Conservation (phyloP, 2,329 filamentous ascomycete genomes). For the Penicillium glabrum region DNA sequence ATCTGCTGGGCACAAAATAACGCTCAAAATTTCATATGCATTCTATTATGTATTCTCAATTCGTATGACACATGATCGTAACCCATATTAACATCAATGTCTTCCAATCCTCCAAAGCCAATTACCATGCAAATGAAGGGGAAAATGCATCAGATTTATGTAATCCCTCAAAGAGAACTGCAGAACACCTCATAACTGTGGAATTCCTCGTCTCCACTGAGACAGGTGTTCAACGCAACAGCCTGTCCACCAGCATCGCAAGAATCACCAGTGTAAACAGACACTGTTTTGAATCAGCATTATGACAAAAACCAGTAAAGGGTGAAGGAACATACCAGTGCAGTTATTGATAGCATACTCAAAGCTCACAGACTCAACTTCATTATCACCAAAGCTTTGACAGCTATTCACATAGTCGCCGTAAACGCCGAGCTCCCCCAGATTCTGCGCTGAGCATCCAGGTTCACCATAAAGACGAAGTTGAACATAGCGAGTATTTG, state of each 20-base stretch:
- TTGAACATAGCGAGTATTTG: slow-evolving; percentile 14
- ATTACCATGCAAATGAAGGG: not conserved
- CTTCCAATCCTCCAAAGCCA: not conserved
- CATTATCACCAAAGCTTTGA: slow-evolving; percentile 5
- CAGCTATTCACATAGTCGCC: slow-evolving; percentile 14
- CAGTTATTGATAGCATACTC: slow-evolving; percentile 12
- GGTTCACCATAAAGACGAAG: slow-evolving; percentile 17
- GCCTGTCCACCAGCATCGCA: slow-evolving; percentile 6
- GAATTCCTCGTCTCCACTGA: slow-evolving; percentile 4
- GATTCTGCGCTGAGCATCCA: slow-evolving; percentile 12
- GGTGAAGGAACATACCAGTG: slow-evolving; percentile 4
- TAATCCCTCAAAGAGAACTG: not conserved
- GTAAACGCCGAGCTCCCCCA: slow-evolving; percentile 19
- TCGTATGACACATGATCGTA: not conserved
- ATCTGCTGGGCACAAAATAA: too few species aligned
- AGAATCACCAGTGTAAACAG: slow-evolving; percentile 7
- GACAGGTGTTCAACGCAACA: slow-evolving; percentile 1
- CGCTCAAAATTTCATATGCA: not conserved
- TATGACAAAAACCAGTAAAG: not conserved
- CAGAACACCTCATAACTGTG: slow-evolving; percentile 11
- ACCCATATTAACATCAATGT: not conserved
- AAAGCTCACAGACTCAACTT: slow-evolving; percentile 13
- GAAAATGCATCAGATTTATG: not conserved
- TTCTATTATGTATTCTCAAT: not conserved
- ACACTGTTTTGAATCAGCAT: slow-evolving; percentile 3